phyloP scores from a whole-genome alignment of 805 yeast species.

The Myxozyma sirexii region DNA sequence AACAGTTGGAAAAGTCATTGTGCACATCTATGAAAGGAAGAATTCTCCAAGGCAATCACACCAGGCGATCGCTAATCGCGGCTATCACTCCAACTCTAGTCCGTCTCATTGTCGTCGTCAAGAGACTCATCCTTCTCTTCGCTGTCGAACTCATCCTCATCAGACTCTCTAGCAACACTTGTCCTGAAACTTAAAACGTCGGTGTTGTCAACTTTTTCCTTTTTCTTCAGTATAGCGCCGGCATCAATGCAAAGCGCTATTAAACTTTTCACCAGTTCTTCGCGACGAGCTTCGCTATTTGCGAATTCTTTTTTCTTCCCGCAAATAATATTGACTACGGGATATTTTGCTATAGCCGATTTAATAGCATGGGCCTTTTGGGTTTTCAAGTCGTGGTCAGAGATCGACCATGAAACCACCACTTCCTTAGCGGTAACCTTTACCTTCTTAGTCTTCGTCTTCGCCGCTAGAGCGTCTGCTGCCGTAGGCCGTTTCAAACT shows the following conservation, averaged over 20 bases:
- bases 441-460: neutral
- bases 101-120: too few relatives aligned
- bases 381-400: neutral
- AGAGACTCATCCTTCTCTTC: too few relatives aligned
- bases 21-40: too few relatives aligned
- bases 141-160: too few relatives aligned
- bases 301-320: neutral
- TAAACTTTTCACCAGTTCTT: neutral
- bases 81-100: too few relatives aligned
- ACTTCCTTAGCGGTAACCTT: neutral
- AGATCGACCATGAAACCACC: neutral
- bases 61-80: too few relatives aligned
- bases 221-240: neutral
- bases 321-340: neutral
- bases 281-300: neutral
- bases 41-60: too few relatives aligned
- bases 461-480: neutral
- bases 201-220: neutral
- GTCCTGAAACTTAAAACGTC: too few relatives aligned
- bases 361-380: conserved; percentile 3
- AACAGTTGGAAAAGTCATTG: too few relatives aligned
- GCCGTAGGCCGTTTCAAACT: neutral
- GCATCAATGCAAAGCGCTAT: neutral
- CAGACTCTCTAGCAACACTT: too few relatives aligned
- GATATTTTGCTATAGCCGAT: neutral